Base-by-base conservation (phyloP, 805 yeast genomes). In the Cyberlindnera mrakii region DNA sequence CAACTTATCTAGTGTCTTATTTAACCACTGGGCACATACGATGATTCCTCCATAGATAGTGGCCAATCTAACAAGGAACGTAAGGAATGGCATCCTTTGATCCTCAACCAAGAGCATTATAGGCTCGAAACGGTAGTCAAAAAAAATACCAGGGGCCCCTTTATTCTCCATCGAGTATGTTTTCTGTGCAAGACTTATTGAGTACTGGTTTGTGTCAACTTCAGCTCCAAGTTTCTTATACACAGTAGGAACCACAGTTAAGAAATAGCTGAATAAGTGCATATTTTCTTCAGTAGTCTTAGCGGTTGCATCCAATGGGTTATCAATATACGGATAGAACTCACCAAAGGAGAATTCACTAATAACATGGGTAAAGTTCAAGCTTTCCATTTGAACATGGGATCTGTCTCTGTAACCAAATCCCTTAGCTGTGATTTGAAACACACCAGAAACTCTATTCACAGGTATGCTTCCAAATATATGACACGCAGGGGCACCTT, bases 301-400 rank as follows among this genome's bases (percentile, higher is more conserved):
- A 1, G 78, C 83, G 0, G 91, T 82, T 37, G 71, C 71, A 61
- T 93, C 98, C 49, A 93, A 71, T n/a, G 96, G 95, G 58, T 91
- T 91, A 52, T 82, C 74, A 49, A 90, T 71, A 53, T 76, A 83
- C 3, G 99, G 97, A 57, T 79, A 89, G 62, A 84, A 89, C 31
- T 79, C 86, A 13, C 99, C 99, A 64, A 82, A 91, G 10, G 97
- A 88, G 49, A 89, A 77, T 62, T 91, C 98, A 46, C 77, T 77
- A 46, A 93, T 82, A 5, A 78, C 78, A 63, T 93, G 99, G 1
- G 96, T 75, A 59, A 91, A 84, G 57, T 91, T 85, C 45, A 86
- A 64, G 18, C 72, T 64, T 33, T 77, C 77, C 7, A 56, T 30
- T 1, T 76, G 77, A 10, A 73, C 70, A 35, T 64, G 63, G 37